Conservation (phyloP, 1,284 basidiomycete species). For the Malassezia sp. region DNA sequence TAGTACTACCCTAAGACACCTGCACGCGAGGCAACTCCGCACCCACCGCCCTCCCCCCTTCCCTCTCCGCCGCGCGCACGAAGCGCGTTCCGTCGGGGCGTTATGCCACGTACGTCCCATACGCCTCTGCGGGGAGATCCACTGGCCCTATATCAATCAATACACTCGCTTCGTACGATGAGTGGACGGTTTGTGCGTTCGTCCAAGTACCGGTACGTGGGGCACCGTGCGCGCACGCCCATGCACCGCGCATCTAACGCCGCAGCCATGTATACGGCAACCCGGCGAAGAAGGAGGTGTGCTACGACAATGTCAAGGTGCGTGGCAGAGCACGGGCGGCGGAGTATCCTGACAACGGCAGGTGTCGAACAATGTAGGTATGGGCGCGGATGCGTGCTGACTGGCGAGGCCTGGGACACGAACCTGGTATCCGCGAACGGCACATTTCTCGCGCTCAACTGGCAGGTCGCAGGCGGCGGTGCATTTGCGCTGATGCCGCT, state of each 20-base stretch:
- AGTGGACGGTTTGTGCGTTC: conserved; percentile 54
- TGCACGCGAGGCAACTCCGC: too few species aligned
- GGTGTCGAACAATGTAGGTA: conserved; percentile 38
- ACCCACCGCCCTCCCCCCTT: too few species aligned
- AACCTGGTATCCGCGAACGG: conserved; percentile 70
- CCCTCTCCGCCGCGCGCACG: too few species aligned
- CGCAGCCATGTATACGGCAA: conserved; percentile 72
- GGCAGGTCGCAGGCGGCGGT: conserved; percentile 85
- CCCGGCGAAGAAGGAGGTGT: conserved; percentile 45
- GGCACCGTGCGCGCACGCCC: not conserved
- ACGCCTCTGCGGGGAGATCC: too few species aligned
- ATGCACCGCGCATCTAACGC: not conserved
- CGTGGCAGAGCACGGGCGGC: too few species aligned
- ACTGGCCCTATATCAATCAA: too few species aligned
- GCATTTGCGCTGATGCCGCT: conserved; percentile 85
- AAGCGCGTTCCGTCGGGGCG: too few species aligned
- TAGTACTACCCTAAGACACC: too few species aligned
- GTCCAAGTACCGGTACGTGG: conserved; percentile 54
- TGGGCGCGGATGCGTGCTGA: conserved; percentile 2
- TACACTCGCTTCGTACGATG: conserved; percentile 11
- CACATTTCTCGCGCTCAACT: conserved; percentile 74
- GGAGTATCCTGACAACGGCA: not conserved
- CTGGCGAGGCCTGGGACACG: conserved; percentile 77
- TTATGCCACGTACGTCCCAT: too few species aligned
- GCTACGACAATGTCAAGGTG: conserved; percentile 74